Conservation (phyloP, 208 protist species). For the Leishmania braziliensis region DNA sequence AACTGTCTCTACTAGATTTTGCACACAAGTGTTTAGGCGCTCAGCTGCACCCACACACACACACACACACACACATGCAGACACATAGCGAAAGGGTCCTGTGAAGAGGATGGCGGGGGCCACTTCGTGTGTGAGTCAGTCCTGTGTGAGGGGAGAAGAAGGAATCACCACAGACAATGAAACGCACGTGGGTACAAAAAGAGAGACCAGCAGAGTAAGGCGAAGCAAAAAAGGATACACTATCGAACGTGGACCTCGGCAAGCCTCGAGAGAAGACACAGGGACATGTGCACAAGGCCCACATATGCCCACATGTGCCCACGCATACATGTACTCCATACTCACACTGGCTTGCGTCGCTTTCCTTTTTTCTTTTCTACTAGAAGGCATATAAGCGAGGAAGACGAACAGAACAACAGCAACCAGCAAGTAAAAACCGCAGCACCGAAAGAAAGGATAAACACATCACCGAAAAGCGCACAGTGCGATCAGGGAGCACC, state of each 20-base stretch:
- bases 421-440: neutral
- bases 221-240: neutral
- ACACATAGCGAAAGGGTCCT: neutral
- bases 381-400: too few relatives aligned
- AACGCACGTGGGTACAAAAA: neutral
- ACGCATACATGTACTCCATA: too few relatives aligned
- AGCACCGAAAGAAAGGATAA: neutral
- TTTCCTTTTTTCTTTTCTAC: too few relatives aligned
- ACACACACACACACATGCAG: constrained; percentile 1
- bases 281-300: too few relatives aligned
- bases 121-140: neutral
- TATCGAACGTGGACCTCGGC: too few relatives aligned
- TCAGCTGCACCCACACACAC: neutral
- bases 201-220: neutral
- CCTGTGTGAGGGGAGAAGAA: neutral
- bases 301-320: too few relatives aligned
- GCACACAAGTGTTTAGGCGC: too few relatives aligned
- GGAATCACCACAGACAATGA: neutral
- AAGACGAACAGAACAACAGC: neutral
- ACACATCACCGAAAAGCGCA: neutral
- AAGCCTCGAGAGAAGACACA: too few relatives aligned
- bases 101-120: neutral
- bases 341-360: too few relatives aligned
- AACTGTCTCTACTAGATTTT: too few relatives aligned
- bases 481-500: neutral